phyloP scores from a whole-genome alignment of 169 alveolate genomes.

The Plasmodium reichenowi region DNA sequence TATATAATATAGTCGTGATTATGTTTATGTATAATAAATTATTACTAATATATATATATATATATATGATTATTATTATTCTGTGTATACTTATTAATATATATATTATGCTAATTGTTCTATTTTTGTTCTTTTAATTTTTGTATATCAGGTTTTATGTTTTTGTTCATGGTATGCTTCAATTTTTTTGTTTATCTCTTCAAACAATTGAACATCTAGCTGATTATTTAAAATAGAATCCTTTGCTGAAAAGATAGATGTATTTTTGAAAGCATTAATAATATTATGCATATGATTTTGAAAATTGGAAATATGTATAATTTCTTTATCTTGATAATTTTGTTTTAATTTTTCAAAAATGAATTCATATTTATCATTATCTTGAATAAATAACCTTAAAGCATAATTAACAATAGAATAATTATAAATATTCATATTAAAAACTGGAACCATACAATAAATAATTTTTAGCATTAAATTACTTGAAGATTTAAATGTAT shows the following conservation, averaged over 20 bases:
- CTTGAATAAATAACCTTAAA: constrained; percentile 41
- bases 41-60: no score
- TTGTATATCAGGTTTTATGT: neutral
- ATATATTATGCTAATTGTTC: neutral
- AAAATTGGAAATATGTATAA: constrained; percentile 55
- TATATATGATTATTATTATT: no score
- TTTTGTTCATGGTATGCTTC: constrained; percentile 18
- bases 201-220: constrained; percentile 33
- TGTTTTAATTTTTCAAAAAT: constrained; percentile 40
- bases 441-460: constrained; percentile 75
- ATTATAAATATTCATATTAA: constrained; percentile 71
- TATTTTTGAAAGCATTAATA: constrained; percentile 72
- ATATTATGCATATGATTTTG: constrained; percentile 67
- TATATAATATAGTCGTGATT: neutral
- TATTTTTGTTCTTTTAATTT: neutral
- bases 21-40: no score
- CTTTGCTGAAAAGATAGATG: constrained; percentile 61
- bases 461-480: constrained; percentile 72
- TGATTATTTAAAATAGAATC: constrained; percentile 48
- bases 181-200: constrained; percentile 32
- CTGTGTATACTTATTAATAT: no score
- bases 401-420: constrained; percentile 71
- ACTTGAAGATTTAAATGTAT: constrained; percentile 30
- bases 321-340: constrained; percentile 55
- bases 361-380: constrained; percentile 52